Conservation (phyloP, 148 eudicot species). For the Silene conica region DNA sequence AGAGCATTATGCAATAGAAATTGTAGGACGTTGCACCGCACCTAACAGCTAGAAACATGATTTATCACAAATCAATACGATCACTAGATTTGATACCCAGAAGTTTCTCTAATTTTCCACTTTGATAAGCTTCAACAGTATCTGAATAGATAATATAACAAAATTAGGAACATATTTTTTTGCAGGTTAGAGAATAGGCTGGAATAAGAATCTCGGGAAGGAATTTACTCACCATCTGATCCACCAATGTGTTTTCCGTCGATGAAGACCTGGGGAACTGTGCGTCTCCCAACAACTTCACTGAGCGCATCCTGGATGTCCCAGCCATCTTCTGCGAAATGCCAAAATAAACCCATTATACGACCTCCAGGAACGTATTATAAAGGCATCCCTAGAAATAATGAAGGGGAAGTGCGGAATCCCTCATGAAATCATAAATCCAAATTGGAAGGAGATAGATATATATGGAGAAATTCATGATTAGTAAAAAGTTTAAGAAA, state of each 20-base stretch:
- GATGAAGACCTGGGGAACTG: slow-evolving; percentile 95
- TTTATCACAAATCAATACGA: slow-evolving; percentile 29
- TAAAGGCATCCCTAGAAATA: background rate
- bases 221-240: slow-evolving; percentile 70
- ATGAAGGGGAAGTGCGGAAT: background rate
- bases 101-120: slow-evolving; percentile 66
- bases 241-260: slow-evolving; percentile 96
- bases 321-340: slow-evolving; percentile 71
- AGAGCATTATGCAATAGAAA: background rate
- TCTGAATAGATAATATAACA: slow-evolving; percentile 30
- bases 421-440: background rate
- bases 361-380: background rate
- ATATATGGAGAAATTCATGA: background rate
- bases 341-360: slow-evolving; percentile 16
- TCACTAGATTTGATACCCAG: slow-evolving; percentile 48
- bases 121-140: slow-evolving; percentile 64
- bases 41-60: background rate
- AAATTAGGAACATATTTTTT: background rate
- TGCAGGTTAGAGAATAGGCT: background rate
- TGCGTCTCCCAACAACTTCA: slow-evolving; percentile 69
- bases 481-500: background rate
- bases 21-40: slow-evolving; percentile 2
- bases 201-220: background rate
- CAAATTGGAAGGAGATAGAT: background rate
- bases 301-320: slow-evolving; percentile 73